Evolutionary conservation across 106 monocot species (phyloP).

Genomic region (Dendrobium huoshanense): DNA sequence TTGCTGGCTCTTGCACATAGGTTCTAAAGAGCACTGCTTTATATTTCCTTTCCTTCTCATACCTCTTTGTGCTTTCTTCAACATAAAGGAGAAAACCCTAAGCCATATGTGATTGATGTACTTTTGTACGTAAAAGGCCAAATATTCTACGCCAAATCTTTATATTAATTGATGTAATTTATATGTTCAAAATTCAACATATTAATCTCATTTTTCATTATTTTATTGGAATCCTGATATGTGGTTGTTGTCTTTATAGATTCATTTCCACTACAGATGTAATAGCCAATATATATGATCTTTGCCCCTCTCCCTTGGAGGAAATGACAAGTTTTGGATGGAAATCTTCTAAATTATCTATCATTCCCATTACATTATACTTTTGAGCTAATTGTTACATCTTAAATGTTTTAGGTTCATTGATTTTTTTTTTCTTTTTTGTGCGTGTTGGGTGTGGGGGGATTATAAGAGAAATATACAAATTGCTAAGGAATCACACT

Average conservation of each 20-base stretch:
- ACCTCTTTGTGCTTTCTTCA: neutral
- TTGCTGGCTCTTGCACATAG: neutral
- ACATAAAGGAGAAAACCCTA: constrained; percentile 48
- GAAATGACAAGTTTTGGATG: constrained; percentile 70
- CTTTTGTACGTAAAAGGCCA: constrained; percentile 43
- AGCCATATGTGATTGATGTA: constrained; percentile 52
- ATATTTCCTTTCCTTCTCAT: neutral
- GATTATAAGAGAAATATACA: too few relatives aligned
- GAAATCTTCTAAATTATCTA: neutral
- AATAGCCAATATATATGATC: constrained; percentile 59
- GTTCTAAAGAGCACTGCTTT: neutral
- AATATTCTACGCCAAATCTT: neutral
- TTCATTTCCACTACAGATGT: constrained; percentile 67
- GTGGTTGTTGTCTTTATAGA: constrained; percentile 15
- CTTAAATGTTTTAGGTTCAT: constrained; percentile 20
- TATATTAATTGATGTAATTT: neutral
- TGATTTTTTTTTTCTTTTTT: too few relatives aligned
- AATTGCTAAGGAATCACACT: too few relatives aligned
- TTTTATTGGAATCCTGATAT: neutral
- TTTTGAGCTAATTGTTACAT: neutral
- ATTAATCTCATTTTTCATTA: neutral
- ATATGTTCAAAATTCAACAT: neutral
- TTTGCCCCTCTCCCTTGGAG: constrained; percentile 79
- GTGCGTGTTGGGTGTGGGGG: too few relatives aligned
- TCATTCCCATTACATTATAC: neutral